Evolutionary conservation across 768 basidiomycete genomes (phyloP), one percentile per base, ranked within the genome.

Genomic region (Nidularia pulvinata): DNA sequence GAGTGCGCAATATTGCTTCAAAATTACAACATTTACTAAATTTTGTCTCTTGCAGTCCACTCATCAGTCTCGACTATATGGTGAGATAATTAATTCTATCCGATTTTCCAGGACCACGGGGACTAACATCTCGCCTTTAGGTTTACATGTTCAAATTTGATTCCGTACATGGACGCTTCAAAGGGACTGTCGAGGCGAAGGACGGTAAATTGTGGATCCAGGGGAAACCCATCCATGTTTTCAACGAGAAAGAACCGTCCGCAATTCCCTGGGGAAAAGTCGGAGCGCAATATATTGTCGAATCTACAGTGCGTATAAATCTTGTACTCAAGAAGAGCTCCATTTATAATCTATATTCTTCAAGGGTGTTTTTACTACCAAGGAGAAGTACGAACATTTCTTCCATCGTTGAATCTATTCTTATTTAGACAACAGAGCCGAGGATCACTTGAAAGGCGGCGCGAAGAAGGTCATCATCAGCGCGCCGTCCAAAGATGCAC

Each of bases 391-490:
- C 54, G 72, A 61, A 4, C 32, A 7, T 16, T 39, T 39, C 7
- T n/a, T 33, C 33, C 53, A 11, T 42, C 4, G 3, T 30, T 11
- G 33, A 57, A 33, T 13, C 22, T 48, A 16, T 49, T 22, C 52
- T 55, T 4, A n/a, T 58, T 65, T n/a, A 61, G 51, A 19, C 19
- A 22, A 45, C 54, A 89, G 86, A 77, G 95, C 95, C 43, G 75
- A 77, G 36, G 84, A 82, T 54, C 96, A 97, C 77, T 76, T 98
- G 73, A 91, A 94, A 74, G 95, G 93, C 58, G 95, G 95, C 63
- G 96, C 95, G 64, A 97, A 97, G 85, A 97, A 95, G 81, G 95
- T 98, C 69, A 80, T 98, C 76, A 97, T 98, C 79, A 93, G 95
- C 55, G 95, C 95, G 36, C 95, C 95, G 57, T 97, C 95, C 7